Conservation (phyloP, 441 rosid genomes). For the Cnidoscolus chayamansa region DNA sequence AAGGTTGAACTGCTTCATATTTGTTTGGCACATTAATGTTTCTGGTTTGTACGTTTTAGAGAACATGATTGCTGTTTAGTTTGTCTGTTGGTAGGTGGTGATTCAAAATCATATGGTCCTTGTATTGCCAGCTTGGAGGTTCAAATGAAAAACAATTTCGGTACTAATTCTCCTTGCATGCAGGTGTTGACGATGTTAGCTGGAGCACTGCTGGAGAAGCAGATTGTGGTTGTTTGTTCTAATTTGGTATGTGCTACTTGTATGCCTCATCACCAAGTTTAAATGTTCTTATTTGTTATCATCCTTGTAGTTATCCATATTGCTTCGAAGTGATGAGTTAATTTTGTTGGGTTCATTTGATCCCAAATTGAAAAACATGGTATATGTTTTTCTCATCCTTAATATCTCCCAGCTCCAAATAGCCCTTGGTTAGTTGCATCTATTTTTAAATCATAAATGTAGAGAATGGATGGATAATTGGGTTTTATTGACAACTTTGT, state of each 20-base stretch:
- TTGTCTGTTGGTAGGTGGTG: not conserved
- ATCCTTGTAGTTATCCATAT: constrained; percentile 3
- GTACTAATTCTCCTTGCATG: constrained; percentile 28
- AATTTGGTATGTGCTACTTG: constrained; percentile 60
- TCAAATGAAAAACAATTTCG: not conserved
- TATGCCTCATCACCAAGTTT: constrained; percentile 7
- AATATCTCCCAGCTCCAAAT: not conserved
- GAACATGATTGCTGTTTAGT: not conserved
- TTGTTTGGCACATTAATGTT: not conserved
- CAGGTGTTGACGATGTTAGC: constrained; percentile 83
- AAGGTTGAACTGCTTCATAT: too few species aligned
- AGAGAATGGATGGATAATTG: not conserved
- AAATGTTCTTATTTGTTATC: constrained; percentile 3
- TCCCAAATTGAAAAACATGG: not conserved
- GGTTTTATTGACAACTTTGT: not conserved
- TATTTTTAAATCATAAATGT: not conserved
- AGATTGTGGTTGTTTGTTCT: constrained; percentile 81
- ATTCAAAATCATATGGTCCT: not conserved
- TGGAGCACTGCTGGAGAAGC: constrained; percentile 89
- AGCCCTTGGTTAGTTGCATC: not conserved
- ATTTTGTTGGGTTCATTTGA: not conserved
- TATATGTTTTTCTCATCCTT: constrained; percentile 2
- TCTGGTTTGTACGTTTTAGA: not conserved
- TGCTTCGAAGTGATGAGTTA: not conserved
- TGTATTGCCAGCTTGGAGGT: not conserved